These are phyloP conservation scores for Conticribra weissflogii DNA, from an alignment of 108 stramenopile genomes.

Conservation along the genomic window DNA sequence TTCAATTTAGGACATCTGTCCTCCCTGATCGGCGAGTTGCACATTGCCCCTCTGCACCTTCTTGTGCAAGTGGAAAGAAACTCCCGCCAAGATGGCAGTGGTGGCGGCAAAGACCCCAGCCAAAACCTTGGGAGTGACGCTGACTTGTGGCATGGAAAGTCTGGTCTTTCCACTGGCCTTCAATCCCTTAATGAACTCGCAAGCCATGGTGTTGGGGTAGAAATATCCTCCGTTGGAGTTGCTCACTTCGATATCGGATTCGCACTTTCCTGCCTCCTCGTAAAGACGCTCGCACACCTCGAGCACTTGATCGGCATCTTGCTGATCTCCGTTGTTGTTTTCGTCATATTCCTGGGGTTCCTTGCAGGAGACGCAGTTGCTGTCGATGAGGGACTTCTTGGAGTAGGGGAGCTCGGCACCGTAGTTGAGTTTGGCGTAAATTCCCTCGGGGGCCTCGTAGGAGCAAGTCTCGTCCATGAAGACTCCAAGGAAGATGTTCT, in stretches of 20 bases:
- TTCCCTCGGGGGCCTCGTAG: conserved; percentile 47
- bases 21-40: conserved; percentile 33
- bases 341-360: conserved; percentile 51
- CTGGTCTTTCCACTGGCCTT: conserved; percentile 25
- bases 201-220: conserved; percentile 68
- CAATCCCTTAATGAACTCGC: conserved; percentile 65
- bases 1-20: neutral
- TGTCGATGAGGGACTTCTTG: conserved; percentile 52
- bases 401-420: conserved; percentile 71
- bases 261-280: conserved; percentile 76
- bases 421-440: conserved; percentile 62
- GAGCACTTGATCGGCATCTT: conserved; percentile 50
- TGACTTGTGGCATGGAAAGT: neutral
- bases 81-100: conserved; percentile 61
- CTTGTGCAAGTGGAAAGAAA: conserved; percentile 68
- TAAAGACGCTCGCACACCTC: conserved; percentile 73
- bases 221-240: conserved; percentile 34
- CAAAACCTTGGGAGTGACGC: conserved; percentile 34
- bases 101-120: conserved; percentile 65
- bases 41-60: conserved; percentile 72
- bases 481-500: conserved; percentile 70
- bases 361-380: conserved; percentile 72
- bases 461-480: conserved; percentile 81
- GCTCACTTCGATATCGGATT: conserved; percentile 45
- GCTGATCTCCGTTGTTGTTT: conserved; percentile 36